A percentile compares a stretch with the other conserved stretches of the same genome.
phyloP scores from a whole-genome alignment of 139 green algal species.

The Picochlorum sp. region DNA sequence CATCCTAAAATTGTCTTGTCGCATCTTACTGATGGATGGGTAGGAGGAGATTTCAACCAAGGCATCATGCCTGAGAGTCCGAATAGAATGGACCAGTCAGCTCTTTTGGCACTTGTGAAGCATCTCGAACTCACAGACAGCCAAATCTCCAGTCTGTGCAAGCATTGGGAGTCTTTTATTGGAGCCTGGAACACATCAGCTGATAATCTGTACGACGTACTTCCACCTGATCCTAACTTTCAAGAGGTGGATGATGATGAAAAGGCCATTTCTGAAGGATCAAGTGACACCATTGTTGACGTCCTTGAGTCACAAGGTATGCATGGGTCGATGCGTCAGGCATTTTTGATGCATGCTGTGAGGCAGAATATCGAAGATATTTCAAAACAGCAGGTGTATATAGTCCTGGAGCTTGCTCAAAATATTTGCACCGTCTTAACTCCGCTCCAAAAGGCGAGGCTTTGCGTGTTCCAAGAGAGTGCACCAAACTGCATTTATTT shows the following conservation, averaged over 20 bases:
- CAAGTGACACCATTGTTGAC: background rate
- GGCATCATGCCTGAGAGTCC: background rate
- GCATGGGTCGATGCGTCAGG: background rate
- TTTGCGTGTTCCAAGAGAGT: background rate
- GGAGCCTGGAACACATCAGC: background rate
- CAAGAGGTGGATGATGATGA: background rate
- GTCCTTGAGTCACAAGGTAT: background rate
- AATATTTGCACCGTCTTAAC: constrained; percentile 1
- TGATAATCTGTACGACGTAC: background rate
- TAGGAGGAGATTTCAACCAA: background rate
- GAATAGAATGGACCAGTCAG: background rate
- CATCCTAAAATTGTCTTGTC: constrained; percentile 1
- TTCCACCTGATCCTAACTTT: background rate
- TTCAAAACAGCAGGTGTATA: background rate
- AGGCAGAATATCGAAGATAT: background rate
- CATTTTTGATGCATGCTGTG: constrained; percentile 4
- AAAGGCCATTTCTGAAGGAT: background rate
- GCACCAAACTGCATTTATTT: constrained; percentile 1
- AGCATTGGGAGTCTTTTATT: background rate
- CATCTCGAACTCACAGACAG: background rate
- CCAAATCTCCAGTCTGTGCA: background rate
- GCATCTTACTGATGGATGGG: constrained; percentile 1
- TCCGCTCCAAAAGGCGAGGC: background rate
- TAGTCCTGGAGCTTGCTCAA: background rate
- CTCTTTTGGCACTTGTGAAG: background rate